Evolutionary conservation across 1,284 basidiomycete genomes (phyloP), one percentile per base, ranked within the genome.

Genomic region (Meira miltonrushii): DNA sequence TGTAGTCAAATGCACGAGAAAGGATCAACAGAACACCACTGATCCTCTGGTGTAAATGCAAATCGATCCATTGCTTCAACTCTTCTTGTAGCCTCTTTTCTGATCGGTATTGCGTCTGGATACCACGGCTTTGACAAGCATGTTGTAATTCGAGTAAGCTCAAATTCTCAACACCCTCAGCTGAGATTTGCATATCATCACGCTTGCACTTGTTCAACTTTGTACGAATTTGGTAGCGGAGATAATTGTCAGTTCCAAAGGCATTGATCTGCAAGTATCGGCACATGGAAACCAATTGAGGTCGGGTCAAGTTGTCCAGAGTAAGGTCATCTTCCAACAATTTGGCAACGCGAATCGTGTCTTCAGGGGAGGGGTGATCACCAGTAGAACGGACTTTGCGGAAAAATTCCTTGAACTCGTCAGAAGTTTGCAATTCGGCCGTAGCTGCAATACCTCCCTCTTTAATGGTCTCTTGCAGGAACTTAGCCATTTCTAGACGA

Each of bases 391-490:
- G 88, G 62, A 97, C 89, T 82, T 98, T 98, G 77, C 92, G 86
- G 87, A 98, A 99, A 81, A 99, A 98, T 79, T 96, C 92, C 77
- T 97, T 97, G 84, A 98, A 98, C 57, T 92, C 91, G 64, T 96
- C 92, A 54, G 86, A 89, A 62, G 90, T 90, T 59, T 96, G 85
- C 60, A 98, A 93, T 75, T 94, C 78, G 62, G 79, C 93, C 7
- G 90, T 70, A 12, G 72, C 90, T 78, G 90, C 92, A 59, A 97
- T 83, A 43, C 91, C 92, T 13, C 90, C 92, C 80, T 97, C 94
- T 51, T 89, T 86, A 59, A 98, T 85, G 1, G 95, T 97, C 79
- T 97, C 95, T 77, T 97, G 94, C 50, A 99, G 82, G 83, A 98
- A 99, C 78, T 99, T 98, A 70, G 95, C 95, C 93, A 98, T 97